Evolutionary conservation across 2,329 filamentous ascomycete species (phyloP).

Genomic region (Monosporascus sp.): DNA sequence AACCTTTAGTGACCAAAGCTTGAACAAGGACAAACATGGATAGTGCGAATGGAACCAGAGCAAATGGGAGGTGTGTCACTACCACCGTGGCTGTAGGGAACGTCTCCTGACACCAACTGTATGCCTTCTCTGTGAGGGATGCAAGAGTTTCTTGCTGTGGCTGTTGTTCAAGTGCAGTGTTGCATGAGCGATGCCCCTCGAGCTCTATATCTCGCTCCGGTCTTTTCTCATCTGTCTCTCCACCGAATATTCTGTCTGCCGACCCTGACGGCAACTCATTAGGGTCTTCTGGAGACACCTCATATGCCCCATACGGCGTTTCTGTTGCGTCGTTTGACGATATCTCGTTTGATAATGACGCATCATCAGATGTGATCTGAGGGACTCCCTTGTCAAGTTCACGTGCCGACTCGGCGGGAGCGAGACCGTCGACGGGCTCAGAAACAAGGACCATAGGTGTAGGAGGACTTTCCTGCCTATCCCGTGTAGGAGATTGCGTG

Average conservation of each 20-base stretch:
- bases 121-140: constrained; percentile 39
- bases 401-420: neutral
- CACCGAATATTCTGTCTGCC: neutral
- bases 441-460: neutral
- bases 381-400: neutral
- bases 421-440: neutral
- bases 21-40: constrained; percentile 73
- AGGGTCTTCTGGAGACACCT: neutral
- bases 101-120: constrained; percentile 60
- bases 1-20: constrained; percentile 66
- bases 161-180: neutral
- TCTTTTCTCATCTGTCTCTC: constrained; percentile 9
- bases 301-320: constrained; percentile 3
- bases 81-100: constrained; percentile 66
- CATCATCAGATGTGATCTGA: neutral
- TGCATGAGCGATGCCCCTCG: constrained; percentile 9
- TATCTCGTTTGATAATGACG: neutral
- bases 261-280: constrained; percentile 4
- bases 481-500: neutral
- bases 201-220: constrained; percentile 7
- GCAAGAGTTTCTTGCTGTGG: constrained; percentile 42
- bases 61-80: constrained; percentile 58
- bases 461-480: neutral
- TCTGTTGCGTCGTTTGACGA: neutral
- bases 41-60: constrained; percentile 65